Conservation (phyloP, 164 flowering plant species). For the Aristolochia contorta region DNA sequence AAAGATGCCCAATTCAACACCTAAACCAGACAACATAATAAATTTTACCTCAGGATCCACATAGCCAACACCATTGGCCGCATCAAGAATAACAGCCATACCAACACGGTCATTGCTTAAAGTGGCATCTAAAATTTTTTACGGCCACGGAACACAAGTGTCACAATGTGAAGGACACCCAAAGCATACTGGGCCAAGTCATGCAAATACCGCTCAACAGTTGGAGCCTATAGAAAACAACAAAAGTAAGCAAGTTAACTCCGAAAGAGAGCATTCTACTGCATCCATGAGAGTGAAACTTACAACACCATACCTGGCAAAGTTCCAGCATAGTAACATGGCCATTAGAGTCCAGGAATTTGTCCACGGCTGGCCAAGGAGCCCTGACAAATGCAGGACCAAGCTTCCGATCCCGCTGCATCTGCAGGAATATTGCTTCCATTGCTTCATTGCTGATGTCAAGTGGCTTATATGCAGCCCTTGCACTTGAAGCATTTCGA, state of each 20-base stretch:
- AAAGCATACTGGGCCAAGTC: conserved; percentile 98
- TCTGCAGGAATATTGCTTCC: conserved; percentile 75
- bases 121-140: conserved; percentile 70
- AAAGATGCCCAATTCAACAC: no score
- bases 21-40: no score
- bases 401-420: conserved; percentile 90
- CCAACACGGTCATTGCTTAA: conserved; percentile 87
- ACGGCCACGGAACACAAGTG: conserved; percentile 74
- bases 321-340: conserved; percentile 85
- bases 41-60: conserved; percentile 73
- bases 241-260: no score
- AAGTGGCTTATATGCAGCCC: conserved; percentile 92
- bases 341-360: conserved; percentile 64
- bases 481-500: conserved; percentile 52
- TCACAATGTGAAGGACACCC: conserved; percentile 87
- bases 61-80: conserved; percentile 59
- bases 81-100: conserved; percentile 91
- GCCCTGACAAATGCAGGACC: conserved; percentile 87
- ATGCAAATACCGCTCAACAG: conserved; percentile 93
- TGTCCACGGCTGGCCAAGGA: conserved; percentile 80
- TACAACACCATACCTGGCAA: conserved; percentile 52
- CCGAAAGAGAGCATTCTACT: no score
- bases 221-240: conserved; percentile 57
- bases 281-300: neutral
- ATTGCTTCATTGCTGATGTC: conserved; percentile 90